These are phyloP conservation scores for Kwoniella botswanensis DNA, from an alignment of 768 basidiomycete genomes.

Conservation along the genomic window DNA sequence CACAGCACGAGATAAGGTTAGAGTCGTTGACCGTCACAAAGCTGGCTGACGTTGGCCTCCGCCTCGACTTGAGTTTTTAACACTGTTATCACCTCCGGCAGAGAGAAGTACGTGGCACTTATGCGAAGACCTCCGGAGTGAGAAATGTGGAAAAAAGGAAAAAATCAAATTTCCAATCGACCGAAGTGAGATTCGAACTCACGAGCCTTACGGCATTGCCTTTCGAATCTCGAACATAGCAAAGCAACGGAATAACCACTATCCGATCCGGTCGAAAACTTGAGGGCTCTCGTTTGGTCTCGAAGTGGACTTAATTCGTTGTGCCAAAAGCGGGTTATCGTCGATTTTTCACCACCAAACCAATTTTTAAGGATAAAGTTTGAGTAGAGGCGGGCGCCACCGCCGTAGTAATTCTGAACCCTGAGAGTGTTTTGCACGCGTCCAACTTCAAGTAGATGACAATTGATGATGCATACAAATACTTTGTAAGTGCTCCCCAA, in stretches of 20 bases:
- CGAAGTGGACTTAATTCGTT: background rate
- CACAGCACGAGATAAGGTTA: background rate
- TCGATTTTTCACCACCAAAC: background rate
- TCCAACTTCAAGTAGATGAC: background rate
- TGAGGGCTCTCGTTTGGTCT: background rate
- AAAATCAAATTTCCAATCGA: background rate
- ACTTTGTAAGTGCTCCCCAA: no score
- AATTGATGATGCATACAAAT: no score
- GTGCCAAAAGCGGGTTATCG: background rate
- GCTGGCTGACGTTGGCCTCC: background rate
- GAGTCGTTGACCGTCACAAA: background rate
- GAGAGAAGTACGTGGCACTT: background rate
- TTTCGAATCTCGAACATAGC: constrained; percentile 1
- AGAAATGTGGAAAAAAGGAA: background rate
- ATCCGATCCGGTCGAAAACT: background rate
- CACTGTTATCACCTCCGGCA: background rate
- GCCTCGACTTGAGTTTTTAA: background rate
- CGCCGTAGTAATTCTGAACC: background rate
- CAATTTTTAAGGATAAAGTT: background rate
- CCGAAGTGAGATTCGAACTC: constrained; percentile 1
- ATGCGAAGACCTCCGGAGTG: background rate
- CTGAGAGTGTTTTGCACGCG: background rate
- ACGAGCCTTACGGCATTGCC: background rate
- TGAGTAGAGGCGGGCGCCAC: background rate
- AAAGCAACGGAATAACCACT: constrained; percentile 1